Conservation (phyloP, 495 filamentous ascomycete species). For the Lasiosphaeris hirsuta region DNA sequence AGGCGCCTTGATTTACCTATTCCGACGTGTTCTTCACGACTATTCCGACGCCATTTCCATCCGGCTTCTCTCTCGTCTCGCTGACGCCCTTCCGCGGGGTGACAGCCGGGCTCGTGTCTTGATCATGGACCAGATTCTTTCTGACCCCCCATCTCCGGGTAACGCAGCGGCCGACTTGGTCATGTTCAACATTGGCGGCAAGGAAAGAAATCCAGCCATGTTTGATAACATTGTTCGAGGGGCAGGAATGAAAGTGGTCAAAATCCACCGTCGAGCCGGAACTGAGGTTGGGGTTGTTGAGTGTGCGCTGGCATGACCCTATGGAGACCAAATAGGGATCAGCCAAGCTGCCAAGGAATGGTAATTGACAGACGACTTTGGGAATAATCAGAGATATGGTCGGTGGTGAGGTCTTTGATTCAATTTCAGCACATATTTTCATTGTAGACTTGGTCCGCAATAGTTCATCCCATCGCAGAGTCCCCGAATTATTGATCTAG, state of each 20-base stretch:
- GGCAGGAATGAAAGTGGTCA: conserved; percentile 9
- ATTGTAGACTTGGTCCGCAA: no score
- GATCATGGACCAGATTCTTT: conserved; percentile 12
- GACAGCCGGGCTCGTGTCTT: conserved; percentile 7
- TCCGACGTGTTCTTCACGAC: conserved; percentile 47
- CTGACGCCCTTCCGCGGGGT: conserved; percentile 30
- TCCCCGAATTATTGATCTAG: no score
- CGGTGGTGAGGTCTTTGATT: no score
- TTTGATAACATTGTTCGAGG: conserved; percentile 10
- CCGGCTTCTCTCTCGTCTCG: conserved; percentile 33
- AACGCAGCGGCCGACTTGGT: conserved; percentile 11
- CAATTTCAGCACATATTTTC: no score
- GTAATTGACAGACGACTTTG: no score
- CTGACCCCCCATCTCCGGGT: conserved; percentile 4
- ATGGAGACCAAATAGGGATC: no score
- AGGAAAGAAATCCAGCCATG: conserved; percentile 7
- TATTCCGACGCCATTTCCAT: conserved; percentile 34
- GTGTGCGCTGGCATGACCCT: conserved; percentile 6
- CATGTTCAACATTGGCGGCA: conserved; percentile 16
- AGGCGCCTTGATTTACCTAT: conserved; percentile 46
- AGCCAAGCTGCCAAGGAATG: no score
- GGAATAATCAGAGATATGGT: no score
- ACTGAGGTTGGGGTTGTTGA: conserved; percentile 11
- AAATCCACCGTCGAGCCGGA: conserved; percentile 6
- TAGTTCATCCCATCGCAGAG: no score